Evolutionary conservation across 2,329 filamentous ascomycete genomes (phyloP).

Genomic region (Aspergillus pseudoterreus): DNA sequence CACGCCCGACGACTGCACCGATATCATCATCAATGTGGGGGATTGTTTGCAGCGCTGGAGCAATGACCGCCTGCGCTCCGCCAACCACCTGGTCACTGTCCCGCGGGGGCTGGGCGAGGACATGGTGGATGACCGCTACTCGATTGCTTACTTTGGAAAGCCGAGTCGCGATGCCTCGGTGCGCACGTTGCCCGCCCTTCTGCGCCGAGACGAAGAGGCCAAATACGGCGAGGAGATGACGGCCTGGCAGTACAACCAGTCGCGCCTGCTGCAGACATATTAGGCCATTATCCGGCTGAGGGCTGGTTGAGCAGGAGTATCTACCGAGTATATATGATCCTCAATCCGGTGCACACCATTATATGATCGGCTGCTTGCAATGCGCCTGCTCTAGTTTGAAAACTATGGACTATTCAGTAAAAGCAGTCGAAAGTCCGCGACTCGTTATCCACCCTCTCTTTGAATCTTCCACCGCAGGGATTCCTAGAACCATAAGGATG

Average conservation of each 20-base stretch:
- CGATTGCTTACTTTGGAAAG: conserved; percentile 13
- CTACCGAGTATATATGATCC: too few species aligned
- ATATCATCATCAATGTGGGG: conserved; percentile 51
- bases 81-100: conserved; percentile 42
- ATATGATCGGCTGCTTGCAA: too few species aligned
- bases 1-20: conserved; percentile 7
- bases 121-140: conserved; percentile 5
- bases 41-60: conserved; percentile 51
- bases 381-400: too few species aligned
- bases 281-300: background rate
- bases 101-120: background rate
- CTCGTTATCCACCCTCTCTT: too few species aligned
- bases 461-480: too few species aligned
- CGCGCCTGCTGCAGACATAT: background rate
- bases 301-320: too few species aligned
- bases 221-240: background rate
- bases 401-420: too few species aligned
- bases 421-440: too few species aligned
- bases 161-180: conserved; percentile 8
- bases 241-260: conserved; percentile 1
- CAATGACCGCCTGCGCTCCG: conserved; percentile 49
- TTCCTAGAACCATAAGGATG: too few species aligned
- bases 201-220: background rate
- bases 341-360: too few species aligned
- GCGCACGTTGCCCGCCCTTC: background rate